Conservation (phyloP, 179 eudicot species). For the Patellifolia procumbens region DNA sequence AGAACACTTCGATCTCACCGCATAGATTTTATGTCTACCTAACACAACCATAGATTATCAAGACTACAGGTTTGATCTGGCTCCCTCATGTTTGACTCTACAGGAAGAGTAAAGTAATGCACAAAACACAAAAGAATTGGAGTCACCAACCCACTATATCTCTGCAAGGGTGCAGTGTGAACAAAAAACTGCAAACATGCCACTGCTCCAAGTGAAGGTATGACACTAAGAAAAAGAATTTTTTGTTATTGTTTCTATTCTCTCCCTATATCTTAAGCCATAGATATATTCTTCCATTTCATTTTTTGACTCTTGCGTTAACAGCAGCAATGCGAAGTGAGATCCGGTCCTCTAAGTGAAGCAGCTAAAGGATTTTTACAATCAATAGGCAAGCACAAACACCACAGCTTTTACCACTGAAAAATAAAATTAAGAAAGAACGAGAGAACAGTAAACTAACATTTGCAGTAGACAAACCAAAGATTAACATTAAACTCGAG, state of each 20-base stretch:
- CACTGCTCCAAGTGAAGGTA: background rate
- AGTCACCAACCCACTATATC: background rate
- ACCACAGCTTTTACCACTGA: constrained; percentile 1
- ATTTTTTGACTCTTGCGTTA: background rate
- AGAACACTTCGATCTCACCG: background rate
- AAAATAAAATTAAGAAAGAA: background rate
- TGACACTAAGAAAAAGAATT: background rate
- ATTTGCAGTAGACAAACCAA: background rate
- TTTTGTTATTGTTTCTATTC: background rate
- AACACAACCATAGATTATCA: background rate
- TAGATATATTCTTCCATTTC: background rate
- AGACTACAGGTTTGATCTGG: background rate
- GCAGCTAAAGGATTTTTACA: background rate
- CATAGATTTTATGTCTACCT: background rate
- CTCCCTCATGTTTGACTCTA: too few species aligned
- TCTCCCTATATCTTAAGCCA: background rate
- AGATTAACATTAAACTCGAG: background rate
- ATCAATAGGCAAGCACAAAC: background rate
- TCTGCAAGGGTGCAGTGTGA: background rate
- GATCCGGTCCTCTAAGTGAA: background rate
- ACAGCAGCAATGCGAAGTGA: background rate
- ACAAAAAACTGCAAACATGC: background rate
- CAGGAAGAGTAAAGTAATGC: background rate
- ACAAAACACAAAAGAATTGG: background rate
- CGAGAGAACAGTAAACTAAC: constrained; percentile 1